Evolutionary conservation across 108 stramenopile genomes (phyloP).

Genomic region (Conticribra guillardii): DNA sequence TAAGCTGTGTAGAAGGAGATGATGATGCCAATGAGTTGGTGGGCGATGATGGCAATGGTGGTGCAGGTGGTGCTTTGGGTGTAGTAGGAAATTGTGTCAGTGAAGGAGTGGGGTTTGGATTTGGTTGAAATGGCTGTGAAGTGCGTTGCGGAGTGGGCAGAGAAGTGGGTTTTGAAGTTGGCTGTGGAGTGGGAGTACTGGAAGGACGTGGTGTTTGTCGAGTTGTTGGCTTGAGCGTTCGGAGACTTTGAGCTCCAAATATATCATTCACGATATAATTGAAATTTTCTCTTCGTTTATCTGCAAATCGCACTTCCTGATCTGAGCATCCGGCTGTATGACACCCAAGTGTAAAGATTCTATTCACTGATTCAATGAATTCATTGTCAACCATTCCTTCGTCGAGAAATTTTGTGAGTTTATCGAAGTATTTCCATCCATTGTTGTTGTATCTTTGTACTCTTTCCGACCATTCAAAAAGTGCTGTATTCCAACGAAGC

Average conservation of each 20-base stretch:
- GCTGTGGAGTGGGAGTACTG: not conserved
- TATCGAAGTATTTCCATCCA: conserved; percentile 53
- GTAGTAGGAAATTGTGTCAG: not conserved
- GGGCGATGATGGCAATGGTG: not conserved
- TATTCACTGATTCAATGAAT: conserved; percentile 48
- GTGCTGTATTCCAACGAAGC: conserved; percentile 33
- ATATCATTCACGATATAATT: conserved; percentile 19
- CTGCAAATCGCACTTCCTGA: conserved; percentile 5
- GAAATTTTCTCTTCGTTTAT: conserved; percentile 12
- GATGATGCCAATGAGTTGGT: not conserved
- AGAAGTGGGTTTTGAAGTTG: not conserved
- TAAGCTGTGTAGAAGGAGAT: too few relatives aligned
- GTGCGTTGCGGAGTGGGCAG: not conserved
- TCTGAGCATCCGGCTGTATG: conserved; percentile 23
- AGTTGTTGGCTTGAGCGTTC: not conserved
- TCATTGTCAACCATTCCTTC: conserved; percentile 39
- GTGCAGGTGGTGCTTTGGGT: not conserved
- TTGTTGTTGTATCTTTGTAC: conserved; percentile 20
- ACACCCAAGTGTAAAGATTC: conserved; percentile 51
- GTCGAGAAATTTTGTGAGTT: conserved; percentile 51
- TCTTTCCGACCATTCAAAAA: conserved; percentile 39
- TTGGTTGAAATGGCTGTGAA: not conserved
- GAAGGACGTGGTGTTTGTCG: not conserved
- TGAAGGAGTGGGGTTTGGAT: not conserved
- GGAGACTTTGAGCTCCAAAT: not conserved